Base-by-base conservation (phyloP, 148 eudicot species). In the Rhododendron simsii region DNA sequence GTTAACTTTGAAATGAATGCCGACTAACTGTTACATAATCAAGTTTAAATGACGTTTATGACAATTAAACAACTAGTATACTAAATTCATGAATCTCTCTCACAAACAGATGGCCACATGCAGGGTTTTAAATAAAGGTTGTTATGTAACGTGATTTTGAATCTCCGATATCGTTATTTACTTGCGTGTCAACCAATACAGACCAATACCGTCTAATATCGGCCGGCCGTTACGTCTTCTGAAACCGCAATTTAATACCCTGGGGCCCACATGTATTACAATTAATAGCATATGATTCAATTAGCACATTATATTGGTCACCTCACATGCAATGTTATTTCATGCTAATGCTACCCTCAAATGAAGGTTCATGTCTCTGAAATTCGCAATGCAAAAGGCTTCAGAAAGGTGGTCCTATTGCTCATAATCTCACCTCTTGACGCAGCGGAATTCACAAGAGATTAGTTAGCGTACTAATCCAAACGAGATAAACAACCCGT, bases 341-440 rank as follows among this genome's bases (percentile, higher is more conserved):
- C 76, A 57, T 15, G 30, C 12, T 85, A 33, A 59, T 28, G 39
- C 28, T 26, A 23, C 48, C 23, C 11, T 47, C 73, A 39, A 79
- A 85, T 85, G 87, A 85, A 85, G 65, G 78, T 51, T 14, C 48
- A 18, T 51, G 80, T 37, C 33, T 51, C 20, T 0, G 67, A 84
- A 59, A 18, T 33, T 84, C 86, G 67, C 20, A 30, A 2, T 21
- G 78, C 65, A 47, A 86, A 82, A 28, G 74, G 51, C 39, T 63
- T 65, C 20, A 85, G 41, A 67, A 61, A 23, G 39, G 39, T 63
- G 81, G 67, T 85, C 23, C 33, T 80, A 33, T 5, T 50, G 14
- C 35, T 80, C 23, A 28, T 80, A 85, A 30, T 30, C 35, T 50
- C 80, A 21, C 39, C 39, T 50, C 79, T 80, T 80, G n/a, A n/a